Conservation (phyloP, 257 asterid species). For the Nicotiana undulata region DNA sequence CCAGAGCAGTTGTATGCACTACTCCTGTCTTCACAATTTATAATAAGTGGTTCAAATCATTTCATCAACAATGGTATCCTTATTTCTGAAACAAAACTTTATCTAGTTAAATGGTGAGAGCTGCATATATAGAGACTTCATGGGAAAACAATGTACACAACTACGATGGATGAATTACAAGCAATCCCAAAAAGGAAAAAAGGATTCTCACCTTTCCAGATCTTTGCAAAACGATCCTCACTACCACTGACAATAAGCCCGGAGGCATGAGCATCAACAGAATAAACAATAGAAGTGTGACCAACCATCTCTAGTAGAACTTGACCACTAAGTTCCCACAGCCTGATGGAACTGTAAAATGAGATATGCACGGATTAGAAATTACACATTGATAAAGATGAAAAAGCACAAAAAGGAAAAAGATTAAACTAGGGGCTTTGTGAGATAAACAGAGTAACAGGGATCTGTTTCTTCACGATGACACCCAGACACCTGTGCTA, state of each 20-base stretch:
- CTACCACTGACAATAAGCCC: conserved; percentile 95
- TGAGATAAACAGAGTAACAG: background rate
- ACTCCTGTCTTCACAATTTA: background rate
- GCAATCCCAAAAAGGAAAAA: background rate
- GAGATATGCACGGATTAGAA: conserved; percentile 19
- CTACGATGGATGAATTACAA: background rate
- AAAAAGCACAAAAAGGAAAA: background rate
- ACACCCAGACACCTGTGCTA: background rate
- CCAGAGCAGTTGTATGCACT: background rate
- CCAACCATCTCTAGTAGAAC: conserved; percentile 94
- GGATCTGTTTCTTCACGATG: background rate
- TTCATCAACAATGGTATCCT: background rate
- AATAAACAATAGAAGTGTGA: conserved; percentile 83
- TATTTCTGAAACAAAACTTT: background rate
- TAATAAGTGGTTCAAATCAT: background rate
- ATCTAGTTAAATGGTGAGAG: background rate
- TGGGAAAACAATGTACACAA: background rate
- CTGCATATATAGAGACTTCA: background rate
- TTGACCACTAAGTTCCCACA: conserved; percentile 86
- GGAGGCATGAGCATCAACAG: conserved; percentile 81
- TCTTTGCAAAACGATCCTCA: conserved; percentile 85
- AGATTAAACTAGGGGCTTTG: background rate
- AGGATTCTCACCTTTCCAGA: conserved; percentile 79
- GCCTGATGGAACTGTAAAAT: conserved; percentile 66
- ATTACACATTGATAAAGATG: background rate